These are phyloP conservation scores for Lobosporangium transversale DNA, from an alignment of 192 early-diverging fungal species.

Conservation along the genomic window DNA sequence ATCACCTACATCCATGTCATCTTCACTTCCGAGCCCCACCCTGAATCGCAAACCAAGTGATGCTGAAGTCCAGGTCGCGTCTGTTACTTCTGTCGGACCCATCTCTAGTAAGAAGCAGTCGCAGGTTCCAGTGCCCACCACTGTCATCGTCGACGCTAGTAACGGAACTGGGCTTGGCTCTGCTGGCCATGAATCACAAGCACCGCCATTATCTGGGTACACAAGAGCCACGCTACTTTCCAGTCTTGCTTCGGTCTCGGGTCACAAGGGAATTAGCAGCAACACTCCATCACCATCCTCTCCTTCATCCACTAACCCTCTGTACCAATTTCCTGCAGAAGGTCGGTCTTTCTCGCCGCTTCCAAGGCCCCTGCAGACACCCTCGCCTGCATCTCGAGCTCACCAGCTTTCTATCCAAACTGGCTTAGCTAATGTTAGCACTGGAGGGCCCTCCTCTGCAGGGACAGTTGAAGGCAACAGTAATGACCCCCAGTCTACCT, in stretches of 20 bases:
- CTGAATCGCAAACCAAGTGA: slow-evolving; percentile 26
- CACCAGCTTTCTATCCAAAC: slow-evolving; percentile 45
- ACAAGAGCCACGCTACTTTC: slow-evolving; percentile 9
- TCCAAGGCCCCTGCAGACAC: slow-evolving; percentile 31
- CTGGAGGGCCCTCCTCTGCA: slow-evolving; percentile 18
- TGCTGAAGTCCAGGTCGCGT: slow-evolving; percentile 24
- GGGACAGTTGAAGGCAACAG: slow-evolving; percentile 3
- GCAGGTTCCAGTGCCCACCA: not conserved
- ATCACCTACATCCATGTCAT: slow-evolving; percentile 39
- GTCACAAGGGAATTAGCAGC: not conserved
- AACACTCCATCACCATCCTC: slow-evolving; percentile 21
- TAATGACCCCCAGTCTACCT: not conserved
- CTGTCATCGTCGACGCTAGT: not conserved
- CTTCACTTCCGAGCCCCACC: slow-evolving; percentile 22
- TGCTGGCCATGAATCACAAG: not conserved
- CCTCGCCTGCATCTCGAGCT: slow-evolving; percentile 19
- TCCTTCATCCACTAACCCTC: not conserved
- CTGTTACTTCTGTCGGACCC: slow-evolving; percentile 2
- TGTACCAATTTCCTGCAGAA: slow-evolving; percentile 13
- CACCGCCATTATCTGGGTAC: slow-evolving; percentile 6
- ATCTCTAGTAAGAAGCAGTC: slow-evolving; percentile 19
- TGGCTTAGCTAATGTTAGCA: not conserved
- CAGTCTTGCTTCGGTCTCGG: slow-evolving; percentile 4
- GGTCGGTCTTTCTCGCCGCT: slow-evolving; percentile 27
- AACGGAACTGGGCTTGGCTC: not conserved